Percentiles rank a stretch among this genome's conserved stretches.
These are phyloP conservation scores for Rickenella mellea DNA, from an alignment of 768 basidiomycete genomes.

Conservation along the genomic window DNA sequence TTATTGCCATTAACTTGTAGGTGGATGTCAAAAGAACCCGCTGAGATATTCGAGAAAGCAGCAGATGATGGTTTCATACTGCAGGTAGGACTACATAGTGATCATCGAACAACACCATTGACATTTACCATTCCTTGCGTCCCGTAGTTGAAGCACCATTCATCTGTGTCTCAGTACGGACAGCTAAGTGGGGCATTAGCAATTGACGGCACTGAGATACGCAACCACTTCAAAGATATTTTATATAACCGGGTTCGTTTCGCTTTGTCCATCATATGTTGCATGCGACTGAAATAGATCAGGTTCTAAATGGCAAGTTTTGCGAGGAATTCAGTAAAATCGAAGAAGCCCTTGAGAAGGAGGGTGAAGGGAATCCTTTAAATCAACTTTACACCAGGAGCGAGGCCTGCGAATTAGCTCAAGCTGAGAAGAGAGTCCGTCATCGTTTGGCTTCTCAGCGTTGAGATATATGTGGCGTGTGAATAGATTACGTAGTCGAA, in stretches of 20 bases:
- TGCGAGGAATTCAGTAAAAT: conserved; percentile 43
- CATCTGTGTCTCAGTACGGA: conserved; percentile 52
- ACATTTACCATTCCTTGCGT: background rate
- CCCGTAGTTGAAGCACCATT: conserved; percentile 48
- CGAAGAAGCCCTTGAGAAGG: conserved; percentile 46
- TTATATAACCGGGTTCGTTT: conserved; percentile 41
- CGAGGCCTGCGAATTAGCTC: conserved; percentile 41
- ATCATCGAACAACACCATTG: background rate
- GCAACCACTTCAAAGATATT: conserved; percentile 49
- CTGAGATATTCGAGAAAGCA: conserved; percentile 58
- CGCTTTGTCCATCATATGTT: background rate
- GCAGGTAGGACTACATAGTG: conserved; percentile 27
- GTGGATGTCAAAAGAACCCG: conserved; percentile 70
- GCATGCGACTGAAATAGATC: background rate
- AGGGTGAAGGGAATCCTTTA: conserved; percentile 45
- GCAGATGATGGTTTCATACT: conserved; percentile 57
- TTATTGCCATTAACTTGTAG: conserved; percentile 17
- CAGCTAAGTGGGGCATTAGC: conserved; percentile 48
- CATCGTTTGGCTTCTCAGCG: conserved; percentile 35
- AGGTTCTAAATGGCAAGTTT: conserved; percentile 56
- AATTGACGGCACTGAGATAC: conserved; percentile 39
- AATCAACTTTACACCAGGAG: conserved; percentile 41
- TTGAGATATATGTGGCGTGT: no score
- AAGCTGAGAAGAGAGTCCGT: conserved; percentile 53
- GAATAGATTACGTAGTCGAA: no score